Evolutionary conservation across 2,329 filamentous ascomycete species (phyloP), one percentile per base, ranked within the genome.

Genomic region (Fusarium coicis): DNA sequence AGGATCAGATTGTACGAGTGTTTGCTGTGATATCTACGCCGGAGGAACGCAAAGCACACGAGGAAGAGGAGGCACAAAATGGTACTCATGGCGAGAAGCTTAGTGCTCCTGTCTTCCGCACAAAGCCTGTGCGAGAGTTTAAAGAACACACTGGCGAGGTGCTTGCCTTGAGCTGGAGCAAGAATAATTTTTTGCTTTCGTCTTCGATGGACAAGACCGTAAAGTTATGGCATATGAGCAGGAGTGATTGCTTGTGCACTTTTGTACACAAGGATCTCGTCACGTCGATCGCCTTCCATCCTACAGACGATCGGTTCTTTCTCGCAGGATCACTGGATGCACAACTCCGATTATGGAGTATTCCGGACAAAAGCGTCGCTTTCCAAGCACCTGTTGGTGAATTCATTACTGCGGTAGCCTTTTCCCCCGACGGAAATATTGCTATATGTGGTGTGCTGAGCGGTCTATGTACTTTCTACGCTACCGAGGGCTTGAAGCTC

Each of bases 151-250:
- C 90, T 1, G 92, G 93, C 21, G 95, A 97, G 75, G 91, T 99
- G 10, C 84, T 99, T 73, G 96, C 97, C 79, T 82, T 99, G 67
- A 97, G 94, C 80, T 99, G 96, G 96, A 98, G 96, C 85, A 99
- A 98, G 87, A 99, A 99, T 83, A 97, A 97, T 81, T 99, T 99
- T 76, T 83, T 99, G 34, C 86, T 99, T 21, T 98, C 96, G 7
- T 97, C 95, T 0, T 97, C 95, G 0, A 98, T 98, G 95, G 96
- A 99, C 81, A 98, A 98, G 85, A 97, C 95, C 0, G 96, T 99
- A 18, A 90, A 94, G 19, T 83, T 99, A 53, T 99, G 96, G 96
- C 96, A 99, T 82, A 87, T 96, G 70, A 96, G 90, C 79, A 88
- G 96, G 58, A 83, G 88, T 7, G 95, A 98, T 78, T 98, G 95